Percentiles rank a stretch among this genome's conserved stretches.
phyloP scores from a whole-genome alignment of 345 rosid genomes.

The Draba incana region DNA sequence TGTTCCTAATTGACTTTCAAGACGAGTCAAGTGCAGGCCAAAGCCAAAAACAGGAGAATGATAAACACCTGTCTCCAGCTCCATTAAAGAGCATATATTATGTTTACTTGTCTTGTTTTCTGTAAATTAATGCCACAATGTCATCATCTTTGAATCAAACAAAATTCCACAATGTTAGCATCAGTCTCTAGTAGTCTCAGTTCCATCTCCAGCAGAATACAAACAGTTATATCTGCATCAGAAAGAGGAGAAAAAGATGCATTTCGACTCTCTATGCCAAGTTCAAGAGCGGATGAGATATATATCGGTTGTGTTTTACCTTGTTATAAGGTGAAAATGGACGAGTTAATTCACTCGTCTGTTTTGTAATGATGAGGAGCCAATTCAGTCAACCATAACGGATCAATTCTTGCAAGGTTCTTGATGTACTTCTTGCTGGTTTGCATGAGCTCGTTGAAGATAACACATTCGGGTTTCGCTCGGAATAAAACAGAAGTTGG shows the following conservation, averaged over 20 bases:
- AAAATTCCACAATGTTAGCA: constrained; percentile 15
- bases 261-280: constrained; percentile 15
- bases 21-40: constrained; percentile 24
- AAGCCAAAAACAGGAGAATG: constrained; percentile 7
- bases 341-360: constrained; percentile 41
- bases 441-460: constrained; percentile 84
- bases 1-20: constrained; percentile 15
- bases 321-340: constrained; percentile 17
- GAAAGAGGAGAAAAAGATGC: not conserved
- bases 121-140: constrained; percentile 15
- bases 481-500: constrained; percentile 79
- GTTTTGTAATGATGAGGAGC: constrained; percentile 81
- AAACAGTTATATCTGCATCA: constrained; percentile 20
- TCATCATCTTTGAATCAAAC: constrained; percentile 15
- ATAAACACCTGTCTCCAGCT: constrained; percentile 31
- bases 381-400: constrained; percentile 79
- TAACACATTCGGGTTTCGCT: constrained; percentile 74
- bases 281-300: not conserved
- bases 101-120: constrained; percentile 9
- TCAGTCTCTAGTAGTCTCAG: constrained; percentile 4
- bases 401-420: constrained; percentile 72
- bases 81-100: constrained; percentile 17
- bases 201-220: constrained; percentile 10
- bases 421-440: constrained; percentile 82
- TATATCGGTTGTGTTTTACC: constrained; percentile 25